Percentiles rank a stretch among this genome's conserved stretches.
These are phyloP conservation scores for Heterobasidion annosum DNA, from an alignment of 1,284 basidiomycete genomes.

Conservation along the genomic window DNA sequence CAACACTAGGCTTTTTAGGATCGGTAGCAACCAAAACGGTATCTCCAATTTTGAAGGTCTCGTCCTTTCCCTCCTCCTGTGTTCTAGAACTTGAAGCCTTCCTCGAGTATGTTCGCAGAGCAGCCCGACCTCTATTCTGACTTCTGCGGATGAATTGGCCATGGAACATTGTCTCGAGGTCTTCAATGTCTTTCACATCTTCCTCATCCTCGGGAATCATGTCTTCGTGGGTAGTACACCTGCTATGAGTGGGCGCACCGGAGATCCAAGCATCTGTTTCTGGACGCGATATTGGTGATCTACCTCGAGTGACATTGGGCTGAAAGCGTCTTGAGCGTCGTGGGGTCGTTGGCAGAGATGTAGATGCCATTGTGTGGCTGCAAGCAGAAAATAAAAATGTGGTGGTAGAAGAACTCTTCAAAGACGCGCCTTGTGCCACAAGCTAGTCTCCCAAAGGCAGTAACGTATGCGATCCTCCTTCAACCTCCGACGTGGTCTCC, in stretches of 20 bases:
- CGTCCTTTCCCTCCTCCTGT: conserved; percentile 3
- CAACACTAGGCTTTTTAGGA: conserved; percentile 46
- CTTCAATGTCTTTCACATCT: background rate
- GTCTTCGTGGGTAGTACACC: conserved; percentile 13
- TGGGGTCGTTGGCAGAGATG: conserved; percentile 9
- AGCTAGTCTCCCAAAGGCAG: no score
- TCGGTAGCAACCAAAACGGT: conserved; percentile 55
- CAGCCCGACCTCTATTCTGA: conserved; percentile 1
- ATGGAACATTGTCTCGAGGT: background rate
- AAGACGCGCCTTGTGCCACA: background rate
- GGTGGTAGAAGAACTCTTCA: background rate
- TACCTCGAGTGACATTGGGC: conserved; percentile 11
- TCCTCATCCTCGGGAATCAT: background rate
- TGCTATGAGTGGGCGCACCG: conserved; percentile 11
- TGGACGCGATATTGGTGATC: no score
- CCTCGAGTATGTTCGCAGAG: background rate
- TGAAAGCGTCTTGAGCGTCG: conserved; percentile 21
- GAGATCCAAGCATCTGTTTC: conserved; percentile 7
- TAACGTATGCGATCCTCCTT: no score
- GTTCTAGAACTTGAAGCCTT: background rate
- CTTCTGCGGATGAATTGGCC: background rate
- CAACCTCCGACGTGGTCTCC: no score
- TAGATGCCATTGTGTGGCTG: background rate
- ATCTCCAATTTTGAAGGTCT: conserved; percentile 47
- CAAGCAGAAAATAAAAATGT: background rate